Conservation (phyloP, 306 rosid species). For the Vigna reflexopilosa region DNA sequence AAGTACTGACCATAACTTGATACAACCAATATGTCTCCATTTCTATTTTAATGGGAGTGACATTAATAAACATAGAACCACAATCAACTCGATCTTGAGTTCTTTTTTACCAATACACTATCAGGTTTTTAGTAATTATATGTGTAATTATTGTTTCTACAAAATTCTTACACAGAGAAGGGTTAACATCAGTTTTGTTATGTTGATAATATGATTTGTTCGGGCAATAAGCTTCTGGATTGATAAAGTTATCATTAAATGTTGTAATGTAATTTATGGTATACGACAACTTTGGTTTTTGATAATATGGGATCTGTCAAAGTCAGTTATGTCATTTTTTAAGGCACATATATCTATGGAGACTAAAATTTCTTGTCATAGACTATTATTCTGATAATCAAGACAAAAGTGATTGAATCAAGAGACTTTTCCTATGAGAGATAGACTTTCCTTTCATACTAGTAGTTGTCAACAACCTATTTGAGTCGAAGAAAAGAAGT, state of each 20-base stretch:
- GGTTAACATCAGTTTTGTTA: not conserved
- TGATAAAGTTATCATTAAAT: not conserved
- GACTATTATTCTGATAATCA: not conserved
- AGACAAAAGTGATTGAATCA: conserved; percentile 6
- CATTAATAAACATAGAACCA: not conserved
- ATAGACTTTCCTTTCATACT: not conserved
- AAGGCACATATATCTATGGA: not conserved
- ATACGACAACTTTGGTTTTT: not conserved
- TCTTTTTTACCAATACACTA: not conserved
- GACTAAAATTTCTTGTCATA: not conserved
- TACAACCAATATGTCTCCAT: not conserved
- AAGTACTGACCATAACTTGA: not conserved
- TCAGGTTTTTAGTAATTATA: not conserved
- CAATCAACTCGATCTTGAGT: not conserved
- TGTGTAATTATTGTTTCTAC: not conserved
- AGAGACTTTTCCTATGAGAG: not conserved
- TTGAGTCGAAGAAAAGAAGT: not conserved
- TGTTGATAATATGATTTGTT: not conserved
- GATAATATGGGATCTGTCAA: not conserved
- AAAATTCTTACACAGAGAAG: not conserved
- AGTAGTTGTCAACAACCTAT: conserved; percentile 38
- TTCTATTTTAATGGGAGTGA: not conserved
- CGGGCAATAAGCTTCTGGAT: no score
- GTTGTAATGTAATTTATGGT: not conserved
- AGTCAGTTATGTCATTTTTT: conserved; percentile 4